Evolutionary conservation across 1,139 yeast species (phyloP).

Genomic region (Pichia sp.): DNA sequence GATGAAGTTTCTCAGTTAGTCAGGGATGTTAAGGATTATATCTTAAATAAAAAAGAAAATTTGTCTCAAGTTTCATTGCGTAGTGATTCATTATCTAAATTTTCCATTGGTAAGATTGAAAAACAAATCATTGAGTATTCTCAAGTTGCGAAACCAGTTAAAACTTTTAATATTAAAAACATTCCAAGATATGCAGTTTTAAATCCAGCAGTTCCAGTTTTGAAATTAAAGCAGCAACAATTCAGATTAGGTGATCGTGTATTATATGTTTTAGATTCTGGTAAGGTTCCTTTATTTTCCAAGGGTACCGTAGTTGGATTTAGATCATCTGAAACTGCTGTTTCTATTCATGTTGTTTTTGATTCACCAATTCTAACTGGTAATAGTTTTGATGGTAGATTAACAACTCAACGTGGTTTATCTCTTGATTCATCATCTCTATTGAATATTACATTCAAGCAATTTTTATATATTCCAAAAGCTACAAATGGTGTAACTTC

Average conservation of each 20-base stretch:
- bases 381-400: conserved; percentile 69
- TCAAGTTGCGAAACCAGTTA: conserved; percentile 37
- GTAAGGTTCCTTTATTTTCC: conserved; percentile 81
- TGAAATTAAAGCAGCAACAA: conserved; percentile 65
- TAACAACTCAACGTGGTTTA: conserved; percentile 74
- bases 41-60: conserved; percentile 47
- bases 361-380: conserved; percentile 83
- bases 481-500: conserved; percentile 22
- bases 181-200: conserved; percentile 84
- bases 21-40: conserved; percentile 47
- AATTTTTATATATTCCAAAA: conserved; percentile 68
- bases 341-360: conserved; percentile 67
- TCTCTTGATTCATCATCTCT: conserved; percentile 78
- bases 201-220: conserved; percentile 68
- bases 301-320: conserved; percentile 91
- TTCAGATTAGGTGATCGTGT: conserved; percentile 89
- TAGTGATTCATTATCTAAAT: conserved; percentile 70
- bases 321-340: conserved; percentile 53
- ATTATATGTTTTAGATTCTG: conserved; percentile 76
- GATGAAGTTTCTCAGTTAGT: conserved; percentile 37
- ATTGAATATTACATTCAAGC: conserved; percentile 68
- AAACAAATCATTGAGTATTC: conserved; percentile 46
- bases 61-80: conserved; percentile 67
- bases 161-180: conserved; percentile 59
- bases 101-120: conserved; percentile 66